These are phyloP conservation scores for Emergomyces orientalis DNA, from an alignment of 2,329 filamentous ascomycete species.

Conservation along the genomic window DNA sequence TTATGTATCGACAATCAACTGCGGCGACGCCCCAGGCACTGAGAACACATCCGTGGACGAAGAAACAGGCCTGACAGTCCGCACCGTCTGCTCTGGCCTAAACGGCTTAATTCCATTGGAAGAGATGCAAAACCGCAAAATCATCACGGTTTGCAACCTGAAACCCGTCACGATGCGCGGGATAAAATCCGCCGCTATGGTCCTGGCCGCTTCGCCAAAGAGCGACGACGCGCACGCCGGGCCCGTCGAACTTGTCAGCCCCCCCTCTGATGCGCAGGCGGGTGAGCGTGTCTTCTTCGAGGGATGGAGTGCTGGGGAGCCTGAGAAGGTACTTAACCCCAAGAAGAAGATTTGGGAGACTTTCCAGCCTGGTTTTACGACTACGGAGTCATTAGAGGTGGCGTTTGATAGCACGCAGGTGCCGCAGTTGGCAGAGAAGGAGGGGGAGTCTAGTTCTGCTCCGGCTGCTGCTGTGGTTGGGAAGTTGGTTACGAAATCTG, in stretches of 20 bases:
- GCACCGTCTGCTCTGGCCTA: slow-evolving; percentile 93
- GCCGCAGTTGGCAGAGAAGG: slow-evolving; percentile 54
- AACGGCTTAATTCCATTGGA: slow-evolving; percentile 87
- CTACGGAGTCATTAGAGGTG: slow-evolving; percentile 69
- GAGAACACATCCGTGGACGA: slow-evolving; percentile 72
- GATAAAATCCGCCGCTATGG: slow-evolving; percentile 74
- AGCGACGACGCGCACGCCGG: slow-evolving; percentile 76
- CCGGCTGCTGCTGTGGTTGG: slow-evolving; percentile 47
- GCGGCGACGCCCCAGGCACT: slow-evolving; percentile 74
- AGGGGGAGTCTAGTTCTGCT: slow-evolving; percentile 45
- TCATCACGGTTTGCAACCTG: slow-evolving; percentile 91
- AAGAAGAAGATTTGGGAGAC: slow-evolving; percentile 99
- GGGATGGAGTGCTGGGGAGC: slow-evolving; percentile 76
- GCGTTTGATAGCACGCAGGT: slow-evolving; percentile 74
- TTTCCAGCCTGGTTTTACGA: slow-evolving; percentile 93
- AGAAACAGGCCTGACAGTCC: slow-evolving; percentile 81
- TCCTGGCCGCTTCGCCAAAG: slow-evolving; percentile 83
- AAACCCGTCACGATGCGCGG: slow-evolving; percentile 99
- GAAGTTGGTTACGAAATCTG: slow-evolving; percentile 63
- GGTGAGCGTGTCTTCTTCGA: slow-evolving; percentile 89
- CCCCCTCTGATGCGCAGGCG: slow-evolving; percentile 66
- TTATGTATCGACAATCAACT: slow-evolving; percentile 89
- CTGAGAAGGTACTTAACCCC: slow-evolving; percentile 87
- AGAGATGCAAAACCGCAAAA: slow-evolving; percentile 94
- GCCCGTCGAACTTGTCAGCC: slow-evolving; percentile 83